Conservation (phyloP, 2,329 filamentous ascomycete genomes). For the Xylariaceae sp. region DNA sequence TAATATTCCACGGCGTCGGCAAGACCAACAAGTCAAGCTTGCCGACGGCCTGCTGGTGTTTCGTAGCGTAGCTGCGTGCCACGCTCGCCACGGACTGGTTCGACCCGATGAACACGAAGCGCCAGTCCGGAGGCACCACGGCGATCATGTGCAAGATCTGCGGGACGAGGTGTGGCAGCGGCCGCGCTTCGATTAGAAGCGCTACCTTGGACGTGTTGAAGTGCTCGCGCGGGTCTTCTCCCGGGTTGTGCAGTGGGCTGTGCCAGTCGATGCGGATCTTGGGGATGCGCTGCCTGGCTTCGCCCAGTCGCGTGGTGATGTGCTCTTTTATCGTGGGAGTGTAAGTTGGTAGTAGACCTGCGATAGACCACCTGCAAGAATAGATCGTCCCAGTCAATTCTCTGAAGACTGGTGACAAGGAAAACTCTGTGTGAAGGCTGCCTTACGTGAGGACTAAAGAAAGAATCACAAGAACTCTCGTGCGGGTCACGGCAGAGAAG, state of each 20-base stretch:
- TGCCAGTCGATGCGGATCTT: slow-evolving; percentile 35
- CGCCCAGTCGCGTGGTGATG: slow-evolving; percentile 36
- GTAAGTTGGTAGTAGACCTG: slow-evolving; percentile 41
- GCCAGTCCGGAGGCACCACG: slow-evolving; percentile 52
- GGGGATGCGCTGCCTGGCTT: slow-evolving; percentile 37
- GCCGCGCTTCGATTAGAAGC: slow-evolving; percentile 48
- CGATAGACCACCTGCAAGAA: slow-evolving; percentile 48
- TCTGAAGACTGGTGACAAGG: too few species aligned
- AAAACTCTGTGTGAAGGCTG: too few species aligned
- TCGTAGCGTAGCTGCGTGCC: slow-evolving; percentile 42
- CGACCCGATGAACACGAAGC: slow-evolving; percentile 50
- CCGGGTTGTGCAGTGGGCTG: slow-evolving; percentile 2
- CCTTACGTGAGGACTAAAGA: slow-evolving; percentile 39
- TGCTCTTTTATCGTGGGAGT: slow-evolving; percentile 39
- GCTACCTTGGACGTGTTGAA: slow-evolving; percentile 50
- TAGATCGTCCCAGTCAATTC: too few species aligned
- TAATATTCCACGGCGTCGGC: slow-evolving; percentile 45
- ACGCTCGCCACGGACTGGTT: slow-evolving; percentile 44
- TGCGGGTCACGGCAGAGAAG: slow-evolving; percentile 34
- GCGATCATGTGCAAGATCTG: slow-evolving; percentile 50
- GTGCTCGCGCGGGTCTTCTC: slow-evolving; percentile 30
- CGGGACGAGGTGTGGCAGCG: slow-evolving; percentile 45
- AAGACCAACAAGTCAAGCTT: slow-evolving; percentile 50
- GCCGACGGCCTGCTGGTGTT: slow-evolving; percentile 46
- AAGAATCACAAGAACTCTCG: slow-evolving; percentile 32